Percentiles rank a stretch among this genome's conserved stretches.
phyloP scores from a whole-genome alignment of 2,329 filamentous ascomycete genomes.

The Fusarium mexicanum region DNA sequence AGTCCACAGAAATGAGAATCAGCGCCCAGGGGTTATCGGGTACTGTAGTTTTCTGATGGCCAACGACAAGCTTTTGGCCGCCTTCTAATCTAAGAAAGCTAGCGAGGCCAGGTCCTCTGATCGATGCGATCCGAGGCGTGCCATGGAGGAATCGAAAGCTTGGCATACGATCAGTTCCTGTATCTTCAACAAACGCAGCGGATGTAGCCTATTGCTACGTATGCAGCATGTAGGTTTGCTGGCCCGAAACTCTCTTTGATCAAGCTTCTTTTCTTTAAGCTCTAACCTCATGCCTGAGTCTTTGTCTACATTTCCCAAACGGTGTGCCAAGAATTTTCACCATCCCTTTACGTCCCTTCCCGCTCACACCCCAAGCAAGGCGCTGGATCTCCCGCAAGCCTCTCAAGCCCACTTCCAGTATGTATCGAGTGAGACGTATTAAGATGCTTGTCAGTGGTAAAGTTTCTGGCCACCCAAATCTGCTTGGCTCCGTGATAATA shows the following conservation, averaged over 20 bases:
- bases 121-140: slow-evolving; percentile 16
- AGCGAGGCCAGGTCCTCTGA: slow-evolving; percentile 11
- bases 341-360: slow-evolving; percentile 1
- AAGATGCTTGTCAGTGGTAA: neutral
- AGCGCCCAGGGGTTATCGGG: neutral
- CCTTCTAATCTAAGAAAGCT: neutral
- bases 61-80: slow-evolving; percentile 29
- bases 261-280: slow-evolving; percentile 3
- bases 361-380: slow-evolving; percentile 7
- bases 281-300: neutral
- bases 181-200: neutral
- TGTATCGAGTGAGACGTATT: neutral
- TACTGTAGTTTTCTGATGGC: neutral
- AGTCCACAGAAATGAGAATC: slow-evolving; percentile 14
- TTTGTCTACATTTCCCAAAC: neutral
- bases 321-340: slow-evolving; percentile 3
- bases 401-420: slow-evolving; percentile 3
- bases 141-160: slow-evolving; percentile 14
- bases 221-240: neutral
- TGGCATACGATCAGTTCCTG: slow-evolving; percentile 3
- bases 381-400: slow-evolving; percentile 24
- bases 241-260: neutral
- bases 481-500: neutral
- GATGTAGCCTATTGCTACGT: neutral
- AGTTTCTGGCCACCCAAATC: slow-evolving; percentile 10